Evolutionary conservation across 106 monocot species (phyloP).

Genomic region (Phalaenopsis aphrodite): DNA sequence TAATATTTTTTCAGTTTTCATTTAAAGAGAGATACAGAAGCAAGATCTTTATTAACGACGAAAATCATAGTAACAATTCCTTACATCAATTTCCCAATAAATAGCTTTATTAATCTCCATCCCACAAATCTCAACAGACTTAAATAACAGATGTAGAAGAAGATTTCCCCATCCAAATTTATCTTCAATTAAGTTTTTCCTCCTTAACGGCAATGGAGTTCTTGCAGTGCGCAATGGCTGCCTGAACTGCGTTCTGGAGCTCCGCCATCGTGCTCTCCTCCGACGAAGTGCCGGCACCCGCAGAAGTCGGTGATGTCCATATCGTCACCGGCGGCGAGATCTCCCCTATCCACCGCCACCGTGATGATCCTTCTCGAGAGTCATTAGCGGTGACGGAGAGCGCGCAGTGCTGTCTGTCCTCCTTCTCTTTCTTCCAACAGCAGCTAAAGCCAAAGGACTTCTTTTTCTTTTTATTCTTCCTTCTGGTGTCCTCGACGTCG

Average conservation of each 20-base stretch:
- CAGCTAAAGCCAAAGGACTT: slow-evolving; percentile 25
- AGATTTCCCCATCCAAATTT: too few relatives aligned
- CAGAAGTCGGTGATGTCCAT: slow-evolving; percentile 51
- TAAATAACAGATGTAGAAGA: too few relatives aligned
- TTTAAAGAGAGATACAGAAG: too few relatives aligned
- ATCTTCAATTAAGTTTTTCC: neutral
- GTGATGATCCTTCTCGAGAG: slow-evolving; percentile 9
- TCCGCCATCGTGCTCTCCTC: slow-evolving; percentile 92
- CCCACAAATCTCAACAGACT: too few relatives aligned
- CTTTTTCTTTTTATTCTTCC: slow-evolving; percentile 16
- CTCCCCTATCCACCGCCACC: slow-evolving; percentile 33
- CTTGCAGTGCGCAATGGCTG: slow-evolving; percentile 87
- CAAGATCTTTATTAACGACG: too few relatives aligned
- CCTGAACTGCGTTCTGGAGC: slow-evolving; percentile 82
- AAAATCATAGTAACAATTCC: too few relatives aligned
- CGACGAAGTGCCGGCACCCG: slow-evolving; percentile 22
- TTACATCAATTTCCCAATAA: too few relatives aligned
- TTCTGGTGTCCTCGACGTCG: slow-evolving; percentile 18
- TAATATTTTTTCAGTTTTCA: too few relatives aligned
- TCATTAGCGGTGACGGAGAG: slow-evolving; percentile 38
- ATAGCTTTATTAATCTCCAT: too few relatives aligned
- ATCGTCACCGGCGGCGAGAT: slow-evolving; percentile 62
- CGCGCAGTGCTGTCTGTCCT: slow-evolving; percentile 37
- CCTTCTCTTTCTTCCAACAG: slow-evolving; percentile 26
- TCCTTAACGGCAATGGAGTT: slow-evolving; percentile 42